phyloP scores from a whole-genome alignment of 768 basidiomycete genomes.

The Suillus hirtellus region DNA sequence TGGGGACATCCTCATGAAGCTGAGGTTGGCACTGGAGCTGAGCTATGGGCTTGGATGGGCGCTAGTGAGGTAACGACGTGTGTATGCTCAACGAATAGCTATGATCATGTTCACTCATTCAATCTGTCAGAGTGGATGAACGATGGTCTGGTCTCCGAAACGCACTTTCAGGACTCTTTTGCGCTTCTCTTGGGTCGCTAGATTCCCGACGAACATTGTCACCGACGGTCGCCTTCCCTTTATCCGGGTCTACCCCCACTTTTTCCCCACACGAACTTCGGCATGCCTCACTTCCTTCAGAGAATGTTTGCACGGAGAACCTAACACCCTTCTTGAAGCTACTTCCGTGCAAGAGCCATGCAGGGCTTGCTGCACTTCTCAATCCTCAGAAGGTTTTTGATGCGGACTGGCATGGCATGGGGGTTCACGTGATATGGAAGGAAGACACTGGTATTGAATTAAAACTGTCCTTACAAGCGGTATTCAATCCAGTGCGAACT shows the following conservation, averaged over 20 bases:
- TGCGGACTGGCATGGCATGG: slow-evolving; percentile 89
- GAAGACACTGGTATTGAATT: slow-evolving; percentile 61
- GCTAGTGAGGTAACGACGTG: slow-evolving; percentile 55
- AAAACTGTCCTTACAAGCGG: slow-evolving; percentile 68
- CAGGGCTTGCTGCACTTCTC: slow-evolving; percentile 80
- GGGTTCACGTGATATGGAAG: slow-evolving; percentile 71
- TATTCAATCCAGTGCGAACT: slow-evolving; percentile 73
- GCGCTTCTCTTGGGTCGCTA: slow-evolving; percentile 82
- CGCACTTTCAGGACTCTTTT: slow-evolving; percentile 90
- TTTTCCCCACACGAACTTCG: slow-evolving; percentile 55
- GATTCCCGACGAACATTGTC: slow-evolving; percentile 76
- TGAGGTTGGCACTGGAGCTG: slow-evolving; percentile 82
- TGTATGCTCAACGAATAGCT: slow-evolving; percentile 8
- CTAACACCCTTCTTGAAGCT: slow-evolving; percentile 95
- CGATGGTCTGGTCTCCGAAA: slow-evolving; percentile 88
- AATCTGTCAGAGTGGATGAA: slow-evolving; percentile 55
- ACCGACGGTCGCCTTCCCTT: slow-evolving; percentile 61
- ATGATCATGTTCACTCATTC: slow-evolving; percentile 10
- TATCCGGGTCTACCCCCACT: slow-evolving; percentile 55
- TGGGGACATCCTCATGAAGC: slow-evolving; percentile 83
- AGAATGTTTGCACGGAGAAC: slow-evolving; percentile 96
- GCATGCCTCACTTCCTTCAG: slow-evolving; percentile 77
- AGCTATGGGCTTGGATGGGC: slow-evolving; percentile 93
- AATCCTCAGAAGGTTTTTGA: slow-evolving; percentile 88
- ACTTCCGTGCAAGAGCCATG: slow-evolving; percentile 86